A percentile compares a stretch with the other conserved stretches of the same genome.
phyloP scores from a whole-genome alignment of 2,329 filamentous ascomycete genomes.

The Zasmidium cellare region DNA sequence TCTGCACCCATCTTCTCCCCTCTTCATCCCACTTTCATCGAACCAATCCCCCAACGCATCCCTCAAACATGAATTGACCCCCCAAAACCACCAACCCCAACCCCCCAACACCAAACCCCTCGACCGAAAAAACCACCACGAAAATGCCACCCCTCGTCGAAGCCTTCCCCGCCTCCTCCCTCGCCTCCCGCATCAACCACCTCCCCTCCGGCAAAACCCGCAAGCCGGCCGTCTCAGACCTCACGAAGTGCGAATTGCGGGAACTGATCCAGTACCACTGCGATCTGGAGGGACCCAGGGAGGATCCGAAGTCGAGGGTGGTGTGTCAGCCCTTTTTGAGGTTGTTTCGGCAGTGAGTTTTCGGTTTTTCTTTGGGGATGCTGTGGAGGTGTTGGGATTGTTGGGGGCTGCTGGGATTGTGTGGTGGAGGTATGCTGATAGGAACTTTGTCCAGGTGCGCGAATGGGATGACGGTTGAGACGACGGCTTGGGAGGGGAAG shows the following conservation, averaged over 20 bases:
- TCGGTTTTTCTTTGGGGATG: background rate
- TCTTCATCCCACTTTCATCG: slow-evolving; percentile 9
- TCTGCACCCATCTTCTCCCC: slow-evolving; percentile 36
- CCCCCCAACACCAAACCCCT: too few species aligned
- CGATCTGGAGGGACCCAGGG: slow-evolving; percentile 49
- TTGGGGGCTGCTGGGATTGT: background rate
- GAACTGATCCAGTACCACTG: slow-evolving; percentile 65
- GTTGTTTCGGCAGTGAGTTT: slow-evolving; percentile 58
- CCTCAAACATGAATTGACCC: background rate
- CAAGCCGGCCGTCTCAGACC: slow-evolving; percentile 51
- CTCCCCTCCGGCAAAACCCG: slow-evolving; percentile 53
- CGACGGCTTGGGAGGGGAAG: slow-evolving; percentile 59
- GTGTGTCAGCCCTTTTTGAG: slow-evolving; percentile 60
- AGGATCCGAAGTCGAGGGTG: slow-evolving; percentile 43
- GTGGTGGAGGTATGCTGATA: slow-evolving; percentile 4
- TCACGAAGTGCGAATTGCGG: slow-evolving; percentile 57
- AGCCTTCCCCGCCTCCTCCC: slow-evolving; percentile 53
- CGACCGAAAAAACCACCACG: too few species aligned
- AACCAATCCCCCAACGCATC: background rate
- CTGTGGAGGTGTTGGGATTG: too few species aligned
- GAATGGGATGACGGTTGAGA: slow-evolving; percentile 60
- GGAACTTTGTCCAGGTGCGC: slow-evolving; percentile 44
- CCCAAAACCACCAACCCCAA: background rate
- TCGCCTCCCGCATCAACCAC: slow-evolving; percentile 54
- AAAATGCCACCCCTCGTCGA: slow-evolving; percentile 58